Evolutionary conservation across 2,329 filamentous ascomycete genomes (phyloP).

Genomic region (Colletotrichum sp.): DNA sequence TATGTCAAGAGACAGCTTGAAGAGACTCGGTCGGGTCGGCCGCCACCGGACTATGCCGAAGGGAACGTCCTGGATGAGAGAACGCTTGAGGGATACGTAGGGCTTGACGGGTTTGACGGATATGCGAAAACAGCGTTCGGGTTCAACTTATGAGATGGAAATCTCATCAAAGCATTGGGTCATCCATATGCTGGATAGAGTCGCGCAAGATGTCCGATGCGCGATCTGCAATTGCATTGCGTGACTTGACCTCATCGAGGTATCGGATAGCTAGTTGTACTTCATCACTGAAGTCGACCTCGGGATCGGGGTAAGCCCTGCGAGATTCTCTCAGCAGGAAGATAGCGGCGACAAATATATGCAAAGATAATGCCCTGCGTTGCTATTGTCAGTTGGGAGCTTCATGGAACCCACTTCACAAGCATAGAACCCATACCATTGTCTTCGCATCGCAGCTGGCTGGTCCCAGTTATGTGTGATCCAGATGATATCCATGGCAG

Average conservation of each 20-base stretch:
- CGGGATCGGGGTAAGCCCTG: neutral
- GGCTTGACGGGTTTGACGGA: neutral
- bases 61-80: conserved; percentile 26
- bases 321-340: conserved; percentile 4
- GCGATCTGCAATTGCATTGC: neutral
- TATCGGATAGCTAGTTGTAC: neutral
- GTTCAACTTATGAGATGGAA: neutral
- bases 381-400: neutral
- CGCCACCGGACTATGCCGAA: conserved; percentile 50
- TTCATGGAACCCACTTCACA: neutral
- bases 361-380: neutral
- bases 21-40: conserved; percentile 40
- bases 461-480: conserved; percentile 17
- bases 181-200: neutral
- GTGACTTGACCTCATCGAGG: conserved; percentile 8
- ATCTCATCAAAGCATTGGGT: neutral
- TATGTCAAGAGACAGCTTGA: conserved; percentile 26
- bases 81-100: conserved; percentile 2
- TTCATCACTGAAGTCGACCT: neutral
- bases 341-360: conserved; percentile 7
- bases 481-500: conserved; percentile 11
- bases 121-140: conserved; percentile 8
- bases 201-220: neutral
- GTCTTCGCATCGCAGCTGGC: conserved; percentile 4
- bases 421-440: neutral